phyloP scores from a whole-genome alignment of 306 rosid species.

The Geum urbanum region DNA sequence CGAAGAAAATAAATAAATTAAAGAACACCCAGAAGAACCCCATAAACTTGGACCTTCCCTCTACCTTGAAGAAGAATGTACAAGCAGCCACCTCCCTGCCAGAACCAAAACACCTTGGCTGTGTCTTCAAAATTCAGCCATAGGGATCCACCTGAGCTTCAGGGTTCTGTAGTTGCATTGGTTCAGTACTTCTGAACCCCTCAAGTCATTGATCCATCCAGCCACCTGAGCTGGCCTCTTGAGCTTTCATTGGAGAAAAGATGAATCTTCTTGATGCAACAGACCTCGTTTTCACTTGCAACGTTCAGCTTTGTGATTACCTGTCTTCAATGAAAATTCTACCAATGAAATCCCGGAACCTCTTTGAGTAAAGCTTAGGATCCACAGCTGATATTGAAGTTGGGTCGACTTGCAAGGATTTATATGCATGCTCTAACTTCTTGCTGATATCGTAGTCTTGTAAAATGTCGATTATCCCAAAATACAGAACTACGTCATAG shows the following conservation, averaged over 20 bases:
- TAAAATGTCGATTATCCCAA: conserved; percentile 90
- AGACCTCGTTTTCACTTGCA: not conserved
- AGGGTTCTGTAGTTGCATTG: conserved; percentile 3
- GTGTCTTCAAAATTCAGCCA: conserved; percentile 52
- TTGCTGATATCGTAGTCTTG: conserved; percentile 94
- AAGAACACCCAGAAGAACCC: conserved; percentile 32
- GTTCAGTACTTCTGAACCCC: conserved; percentile 12
- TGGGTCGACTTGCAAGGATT: conserved; percentile 85
- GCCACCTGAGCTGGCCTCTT: not conserved
- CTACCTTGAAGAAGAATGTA: conserved; percentile 35
- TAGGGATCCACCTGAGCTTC: conserved; percentile 9
- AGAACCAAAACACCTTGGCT: conserved; percentile 31
- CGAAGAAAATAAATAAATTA: not conserved
- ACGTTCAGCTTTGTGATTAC: conserved; percentile 23
- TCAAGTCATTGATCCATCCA: conserved; percentile 14
- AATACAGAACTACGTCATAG: conserved; percentile 71
- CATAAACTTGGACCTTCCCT: conserved; percentile 19
- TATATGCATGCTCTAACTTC: conserved; percentile 93
- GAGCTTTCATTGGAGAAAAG: not conserved
- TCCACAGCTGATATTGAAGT: conserved; percentile 90
- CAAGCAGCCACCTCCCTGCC: conserved; percentile 38
- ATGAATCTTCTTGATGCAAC: conserved; percentile 25
- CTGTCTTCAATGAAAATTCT: conserved; percentile 79
- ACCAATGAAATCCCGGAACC: conserved; percentile 86
- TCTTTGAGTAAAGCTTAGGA: conserved; percentile 88